A percentile compares a stretch with the other conserved stretches of the same genome.
Evolutionary conservation across 495 filamentous ascomycete species (phyloP).

Genomic region (Trichoderma virens): DNA sequence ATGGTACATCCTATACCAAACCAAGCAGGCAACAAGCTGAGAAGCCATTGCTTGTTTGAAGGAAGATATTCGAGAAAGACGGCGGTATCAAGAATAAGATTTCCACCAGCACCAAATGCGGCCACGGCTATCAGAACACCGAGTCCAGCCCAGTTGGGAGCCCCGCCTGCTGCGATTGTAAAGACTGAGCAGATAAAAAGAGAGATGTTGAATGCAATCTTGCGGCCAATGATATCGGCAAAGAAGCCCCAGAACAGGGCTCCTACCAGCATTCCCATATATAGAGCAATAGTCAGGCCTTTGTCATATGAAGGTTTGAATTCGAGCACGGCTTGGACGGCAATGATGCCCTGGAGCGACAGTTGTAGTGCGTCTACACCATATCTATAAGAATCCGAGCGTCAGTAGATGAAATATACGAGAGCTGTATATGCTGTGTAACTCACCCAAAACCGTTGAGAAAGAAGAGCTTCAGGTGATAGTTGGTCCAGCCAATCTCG

Average conservation of each 20-base stretch:
- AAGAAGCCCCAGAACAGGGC: slow-evolving; percentile 78
- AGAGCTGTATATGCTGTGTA: slow-evolving; percentile 40
- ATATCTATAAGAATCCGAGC: not conserved
- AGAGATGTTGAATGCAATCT: slow-evolving; percentile 72
- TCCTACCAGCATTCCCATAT: slow-evolving; percentile 58
- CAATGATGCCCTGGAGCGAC: slow-evolving; percentile 37
- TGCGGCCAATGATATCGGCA: slow-evolving; percentile 58
- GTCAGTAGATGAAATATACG: slow-evolving; percentile 13
- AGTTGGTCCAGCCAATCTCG: slow-evolving; percentile 81
- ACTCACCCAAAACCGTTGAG: slow-evolving; percentile 77
- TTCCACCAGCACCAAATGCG: slow-evolving; percentile 54
- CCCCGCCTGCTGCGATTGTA: slow-evolving; percentile 60
- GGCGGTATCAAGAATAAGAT: slow-evolving; percentile 73
- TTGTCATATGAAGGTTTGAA: slow-evolving; percentile 48
- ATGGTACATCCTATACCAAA: slow-evolving; percentile 71
- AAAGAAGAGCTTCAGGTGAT: slow-evolving; percentile 77
- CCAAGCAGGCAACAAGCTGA: slow-evolving; percentile 72
- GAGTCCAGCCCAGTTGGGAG: slow-evolving; percentile 60
- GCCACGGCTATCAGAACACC: slow-evolving; percentile 42
- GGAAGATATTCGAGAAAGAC: slow-evolving; percentile 77
- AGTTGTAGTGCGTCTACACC: not conserved
- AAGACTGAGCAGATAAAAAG: slow-evolving; percentile 64
- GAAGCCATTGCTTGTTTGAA: slow-evolving; percentile 62
- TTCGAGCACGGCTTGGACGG: slow-evolving; percentile 36
- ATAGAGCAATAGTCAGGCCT: slow-evolving; percentile 41